Conservation (phyloP, 1,284 basidiomycete species). For the Puccinia novopanici region DNA sequence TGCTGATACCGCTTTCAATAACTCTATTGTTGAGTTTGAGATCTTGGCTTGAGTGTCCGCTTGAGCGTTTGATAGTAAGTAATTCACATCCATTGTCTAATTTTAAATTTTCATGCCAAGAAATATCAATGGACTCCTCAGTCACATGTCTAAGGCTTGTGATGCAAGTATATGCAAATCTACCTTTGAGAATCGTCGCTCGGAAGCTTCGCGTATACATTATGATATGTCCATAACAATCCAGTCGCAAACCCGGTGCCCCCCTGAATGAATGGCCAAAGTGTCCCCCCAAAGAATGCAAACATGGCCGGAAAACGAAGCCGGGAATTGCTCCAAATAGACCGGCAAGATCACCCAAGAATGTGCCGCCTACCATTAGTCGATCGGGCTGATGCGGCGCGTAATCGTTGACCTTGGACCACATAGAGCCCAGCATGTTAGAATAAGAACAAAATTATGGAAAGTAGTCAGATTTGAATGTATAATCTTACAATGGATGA, state of each 20-base stretch:
- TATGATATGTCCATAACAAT: conserved; percentile 44
- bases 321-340: conserved; percentile 47
- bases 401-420: conserved; percentile 35
- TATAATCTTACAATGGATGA: conserved; percentile 27
- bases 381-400: conserved; percentile 31
- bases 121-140: conserved; percentile 17
- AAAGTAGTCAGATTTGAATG: background rate
- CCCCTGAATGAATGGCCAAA: conserved; percentile 49
- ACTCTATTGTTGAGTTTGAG: background rate
- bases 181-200: conserved; percentile 46
- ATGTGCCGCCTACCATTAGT: conserved; percentile 18
- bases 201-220: conserved; percentile 34
- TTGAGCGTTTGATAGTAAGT: conserved; percentile 45
- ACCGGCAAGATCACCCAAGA: conserved; percentile 43
- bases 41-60: conserved; percentile 33
- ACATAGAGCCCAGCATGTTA: background rate
- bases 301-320: conserved; percentile 14
- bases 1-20: conserved; percentile 41
- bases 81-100: conserved; percentile 36
- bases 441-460: background rate
- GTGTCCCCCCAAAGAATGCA: conserved; percentile 30
- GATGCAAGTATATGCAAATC: background rate
- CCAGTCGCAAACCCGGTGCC: conserved; percentile 36
- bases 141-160: background rate
- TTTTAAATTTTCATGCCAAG: background rate